Evolutionary conservation across 2,329 filamentous ascomycete species (phyloP).

Genomic region (Allantophomopsis lycopodina): DNA sequence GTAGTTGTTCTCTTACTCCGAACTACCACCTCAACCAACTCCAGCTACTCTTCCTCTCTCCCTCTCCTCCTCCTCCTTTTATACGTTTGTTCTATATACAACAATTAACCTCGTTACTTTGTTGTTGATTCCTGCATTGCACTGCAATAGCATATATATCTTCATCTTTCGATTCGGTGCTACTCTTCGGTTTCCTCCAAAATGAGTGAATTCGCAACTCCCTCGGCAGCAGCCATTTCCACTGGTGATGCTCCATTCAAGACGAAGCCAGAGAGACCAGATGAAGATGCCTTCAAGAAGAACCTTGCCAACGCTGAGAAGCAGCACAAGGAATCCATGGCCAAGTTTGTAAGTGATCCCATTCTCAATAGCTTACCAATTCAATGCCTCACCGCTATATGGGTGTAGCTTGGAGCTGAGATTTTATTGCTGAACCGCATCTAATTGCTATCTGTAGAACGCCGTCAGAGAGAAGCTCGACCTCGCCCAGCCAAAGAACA

Average conservation of each 20-base stretch:
- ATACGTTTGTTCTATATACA: too few relatives aligned
- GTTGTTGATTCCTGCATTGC: too few relatives aligned
- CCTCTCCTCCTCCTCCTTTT: too few relatives aligned
- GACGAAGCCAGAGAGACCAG: slow-evolving; percentile 69
- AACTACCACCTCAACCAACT: too few relatives aligned
- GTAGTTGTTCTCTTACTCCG: too few relatives aligned
- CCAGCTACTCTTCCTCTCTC: too few relatives aligned
- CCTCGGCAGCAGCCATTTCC: slow-evolving; percentile 26
- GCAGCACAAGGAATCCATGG: slow-evolving; percentile 66
- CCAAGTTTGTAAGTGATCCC: slow-evolving; percentile 41
- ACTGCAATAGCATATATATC: too few relatives aligned
- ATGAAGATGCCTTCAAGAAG: slow-evolving; percentile 74
- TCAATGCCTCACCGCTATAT: too few relatives aligned
- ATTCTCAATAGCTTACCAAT: slow-evolving; percentile 2
- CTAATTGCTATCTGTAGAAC: slow-evolving; percentile 40
- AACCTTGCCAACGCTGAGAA: slow-evolving; percentile 73
- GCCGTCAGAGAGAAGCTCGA: slow-evolving; percentile 83
- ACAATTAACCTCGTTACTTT: too few relatives aligned
- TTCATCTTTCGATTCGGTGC: too few relatives aligned
- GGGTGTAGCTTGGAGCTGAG: too few relatives aligned
- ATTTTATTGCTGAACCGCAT: too few relatives aligned
- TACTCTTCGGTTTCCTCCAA: slow-evolving; percentile 5
- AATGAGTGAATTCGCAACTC: slow-evolving; percentile 32
- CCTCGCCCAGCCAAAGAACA: slow-evolving; percentile 65
- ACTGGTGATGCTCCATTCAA: slow-evolving; percentile 21